phyloP scores from a whole-genome alignment of 2,329 filamentous ascomycete species.

The Escovopsis sp. region DNA sequence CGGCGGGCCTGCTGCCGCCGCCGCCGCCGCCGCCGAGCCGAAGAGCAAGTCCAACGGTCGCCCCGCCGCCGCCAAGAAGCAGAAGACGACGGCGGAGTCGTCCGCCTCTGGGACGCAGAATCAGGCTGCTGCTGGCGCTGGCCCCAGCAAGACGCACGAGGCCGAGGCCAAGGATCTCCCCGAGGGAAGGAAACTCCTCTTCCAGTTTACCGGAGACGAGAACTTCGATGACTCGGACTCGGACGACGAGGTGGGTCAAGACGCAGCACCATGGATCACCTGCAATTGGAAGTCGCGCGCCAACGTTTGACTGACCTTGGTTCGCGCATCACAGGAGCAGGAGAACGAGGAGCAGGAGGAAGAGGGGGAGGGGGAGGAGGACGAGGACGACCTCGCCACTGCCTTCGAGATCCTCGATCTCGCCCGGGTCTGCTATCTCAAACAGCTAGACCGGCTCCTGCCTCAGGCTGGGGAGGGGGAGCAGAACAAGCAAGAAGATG shows the following conservation, averaged over 20 bases:
- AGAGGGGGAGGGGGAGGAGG: slow-evolving; percentile 36
- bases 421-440: slow-evolving; percentile 49
- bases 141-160: slow-evolving; percentile 15
- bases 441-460: slow-evolving; percentile 30
- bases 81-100: slow-evolving; percentile 13
- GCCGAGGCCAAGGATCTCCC: slow-evolving; percentile 18
- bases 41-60: slow-evolving; percentile 25
- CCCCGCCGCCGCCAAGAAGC: slow-evolving; percentile 20
- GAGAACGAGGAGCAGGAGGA: slow-evolving; percentile 21
- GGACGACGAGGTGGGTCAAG: slow-evolving; percentile 46
- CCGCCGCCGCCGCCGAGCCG: slow-evolving; percentile 50
- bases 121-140: slow-evolving; percentile 23
- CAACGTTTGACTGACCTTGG: too few relatives aligned
- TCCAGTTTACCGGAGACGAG: slow-evolving; percentile 89
- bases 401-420: slow-evolving; percentile 78
- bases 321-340: slow-evolving; percentile 1
- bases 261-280: slow-evolving; percentile 1
- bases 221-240: slow-evolving; percentile 77
- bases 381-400: slow-evolving; percentile 59
- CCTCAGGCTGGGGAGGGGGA: slow-evolving; percentile 18
- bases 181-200: slow-evolving; percentile 54
- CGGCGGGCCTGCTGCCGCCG: slow-evolving; percentile 58
- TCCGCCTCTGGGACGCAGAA: slow-evolving; percentile 30
- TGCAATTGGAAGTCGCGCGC: too few relatives aligned
- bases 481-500: slow-evolving; percentile 15